These are phyloP conservation scores for Hippophae rhamnoides DNA, from an alignment of 306 rosid species.

Conservation along the genomic window DNA sequence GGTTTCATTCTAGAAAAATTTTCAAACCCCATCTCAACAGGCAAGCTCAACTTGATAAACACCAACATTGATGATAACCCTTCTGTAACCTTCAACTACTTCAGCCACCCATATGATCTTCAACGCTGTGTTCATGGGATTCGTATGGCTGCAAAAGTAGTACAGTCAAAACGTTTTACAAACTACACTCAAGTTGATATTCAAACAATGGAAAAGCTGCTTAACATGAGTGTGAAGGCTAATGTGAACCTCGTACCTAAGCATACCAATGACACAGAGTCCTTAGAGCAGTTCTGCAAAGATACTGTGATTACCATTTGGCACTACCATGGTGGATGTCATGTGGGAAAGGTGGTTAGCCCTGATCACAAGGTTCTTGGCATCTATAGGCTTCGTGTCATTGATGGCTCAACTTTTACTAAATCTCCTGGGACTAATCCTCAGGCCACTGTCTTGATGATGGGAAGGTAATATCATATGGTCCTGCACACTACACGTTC, in stretches of 20 bases:
- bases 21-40: conserved; percentile 55
- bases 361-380: conserved; percentile 57
- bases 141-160: conserved; percentile 45
- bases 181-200: conserved; percentile 44
- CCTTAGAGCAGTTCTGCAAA: conserved; percentile 70
- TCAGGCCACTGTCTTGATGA: conserved; percentile 91
- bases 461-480: conserved; percentile 60
- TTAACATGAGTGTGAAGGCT: conserved; percentile 55
- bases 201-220: conserved; percentile 49
- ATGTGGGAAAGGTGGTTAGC: conserved; percentile 65
- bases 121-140: conserved; percentile 73
- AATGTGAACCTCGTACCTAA: conserved; percentile 72
- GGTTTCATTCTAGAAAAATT: conserved; percentile 84
- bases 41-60: conserved; percentile 51
- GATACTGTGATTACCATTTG: conserved; percentile 92
- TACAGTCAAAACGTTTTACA: conserved; percentile 51
- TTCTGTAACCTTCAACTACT: conserved; percentile 79
- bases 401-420: conserved; percentile 69
- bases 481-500: too few species aligned
- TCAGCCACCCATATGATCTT: conserved; percentile 67
- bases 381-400: conserved; percentile 55
- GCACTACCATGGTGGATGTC: conserved; percentile 98
- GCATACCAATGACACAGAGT: conserved; percentile 56
- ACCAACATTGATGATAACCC: conserved; percentile 76
- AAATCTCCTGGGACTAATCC: conserved; percentile 96